Evolutionary conservation across 2,329 filamentous ascomycete genomes (phyloP).

Genomic region (Cryphonectria naterciae): DNA sequence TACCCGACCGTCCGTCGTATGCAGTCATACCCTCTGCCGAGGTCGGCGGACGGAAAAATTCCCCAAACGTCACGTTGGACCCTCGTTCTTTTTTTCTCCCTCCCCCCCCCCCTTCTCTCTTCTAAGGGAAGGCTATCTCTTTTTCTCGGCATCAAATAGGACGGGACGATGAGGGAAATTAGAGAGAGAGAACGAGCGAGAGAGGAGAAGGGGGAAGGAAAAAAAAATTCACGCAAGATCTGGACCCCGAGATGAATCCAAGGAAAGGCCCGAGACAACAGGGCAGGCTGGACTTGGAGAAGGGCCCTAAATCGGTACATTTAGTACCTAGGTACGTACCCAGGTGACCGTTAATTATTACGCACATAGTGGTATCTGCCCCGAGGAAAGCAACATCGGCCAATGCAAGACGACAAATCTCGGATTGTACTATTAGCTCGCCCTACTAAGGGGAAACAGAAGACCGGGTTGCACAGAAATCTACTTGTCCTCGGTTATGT

Average conservation of each 20-base stretch:
- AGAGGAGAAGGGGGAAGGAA: no score
- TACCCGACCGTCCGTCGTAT: slow-evolving; percentile 26
- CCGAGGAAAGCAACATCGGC: background rate
- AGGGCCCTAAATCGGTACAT: background rate
- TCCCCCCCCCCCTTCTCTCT: no score
- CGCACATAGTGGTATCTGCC: background rate
- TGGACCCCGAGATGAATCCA: background rate
- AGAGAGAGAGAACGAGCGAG: background rate
- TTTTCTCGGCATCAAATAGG: background rate
- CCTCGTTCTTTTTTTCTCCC: background rate
- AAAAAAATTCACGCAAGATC: background rate
- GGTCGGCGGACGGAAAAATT: slow-evolving; percentile 19
- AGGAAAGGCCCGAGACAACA: background rate
- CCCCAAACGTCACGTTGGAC: background rate
- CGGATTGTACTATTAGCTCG: background rate
- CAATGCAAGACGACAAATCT: background rate
- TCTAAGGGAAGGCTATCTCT: background rate
- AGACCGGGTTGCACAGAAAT: background rate
- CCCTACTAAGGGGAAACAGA: background rate
- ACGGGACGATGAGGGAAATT: background rate
- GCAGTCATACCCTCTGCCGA: slow-evolving; percentile 20
- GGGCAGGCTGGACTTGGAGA: background rate
- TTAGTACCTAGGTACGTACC: background rate
- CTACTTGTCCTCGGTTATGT: slow-evolving; percentile 6
- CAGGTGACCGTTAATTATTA: background rate